A percentile compares a stretch with the other conserved stretches of the same genome.
Evolutionary conservation across 2,329 filamentous ascomycete genomes (phyloP).

Genomic region (Claviceps purpurea): DNA sequence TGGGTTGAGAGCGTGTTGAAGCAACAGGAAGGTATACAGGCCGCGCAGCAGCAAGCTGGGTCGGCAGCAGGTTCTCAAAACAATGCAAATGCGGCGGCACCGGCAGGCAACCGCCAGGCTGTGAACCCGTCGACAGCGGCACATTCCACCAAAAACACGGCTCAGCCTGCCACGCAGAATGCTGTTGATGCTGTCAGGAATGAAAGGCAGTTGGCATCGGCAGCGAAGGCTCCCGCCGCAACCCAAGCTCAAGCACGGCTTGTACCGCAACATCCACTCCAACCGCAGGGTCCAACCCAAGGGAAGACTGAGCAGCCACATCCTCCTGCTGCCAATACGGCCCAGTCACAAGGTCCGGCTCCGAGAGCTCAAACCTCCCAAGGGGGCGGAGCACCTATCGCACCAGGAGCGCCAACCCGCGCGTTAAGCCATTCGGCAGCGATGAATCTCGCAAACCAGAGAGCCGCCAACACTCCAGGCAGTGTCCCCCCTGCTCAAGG

Average conservation of each 20-base stretch:
- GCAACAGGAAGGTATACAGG: conserved; percentile 25
- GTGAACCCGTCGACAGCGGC: conserved; percentile 12
- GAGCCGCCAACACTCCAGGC: conserved; percentile 22
- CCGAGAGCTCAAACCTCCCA: conserved; percentile 38
- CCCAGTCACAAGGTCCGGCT: conserved; percentile 25
- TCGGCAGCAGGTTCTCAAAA: conserved; percentile 7
- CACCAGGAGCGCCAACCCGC: conserved; percentile 23
- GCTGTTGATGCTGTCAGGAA: conserved; percentile 32
- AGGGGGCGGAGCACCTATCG: conserved; percentile 24
- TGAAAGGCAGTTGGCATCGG: conserved; percentile 21
- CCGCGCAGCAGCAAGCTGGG: conserved; percentile 10
- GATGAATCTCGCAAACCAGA: conserved; percentile 34
- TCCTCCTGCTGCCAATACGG: conserved; percentile 33
- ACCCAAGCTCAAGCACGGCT: conserved; percentile 17
- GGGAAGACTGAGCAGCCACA: conserved; percentile 20
- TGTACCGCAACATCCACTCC: conserved; percentile 14
- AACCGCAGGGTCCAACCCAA: conserved; percentile 12
- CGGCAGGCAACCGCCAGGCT: conserved; percentile 14
- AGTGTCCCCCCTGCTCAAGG: conserved; percentile 16
- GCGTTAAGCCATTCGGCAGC: conserved; percentile 36
- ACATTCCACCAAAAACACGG: conserved; percentile 13
- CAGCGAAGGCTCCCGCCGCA: conserved; percentile 11
- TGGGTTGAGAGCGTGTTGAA: conserved; percentile 36
- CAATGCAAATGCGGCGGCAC: conserved; percentile 11
- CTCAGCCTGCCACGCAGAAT: conserved; percentile 17